Base-by-base conservation (phyloP, 371 early-diverging fungal species). In the Cokeromyces recurvatus region DNA sequence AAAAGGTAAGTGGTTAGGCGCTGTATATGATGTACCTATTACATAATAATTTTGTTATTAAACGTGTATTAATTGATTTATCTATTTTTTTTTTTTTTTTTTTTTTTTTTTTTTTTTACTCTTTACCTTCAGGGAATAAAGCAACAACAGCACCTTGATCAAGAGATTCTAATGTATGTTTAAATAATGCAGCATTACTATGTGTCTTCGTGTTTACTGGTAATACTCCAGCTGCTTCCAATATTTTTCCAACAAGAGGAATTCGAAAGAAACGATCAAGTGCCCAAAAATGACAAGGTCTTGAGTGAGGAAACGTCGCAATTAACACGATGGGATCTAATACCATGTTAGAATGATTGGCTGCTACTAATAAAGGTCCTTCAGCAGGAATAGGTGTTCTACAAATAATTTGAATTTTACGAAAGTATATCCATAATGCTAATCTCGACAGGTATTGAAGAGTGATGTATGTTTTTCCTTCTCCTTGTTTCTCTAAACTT, bases 251-350 rank as follows among this genome's bases (percentile, higher is more conserved):
- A 2, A 59, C 59, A 10, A 68, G 29, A n/a, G 74, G 74, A 51
- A 77, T 74, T 42, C 46, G 46, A 49, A 78, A 81, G 46, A 81
- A 68, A 17, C 72, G 60, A 27, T 71, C 70, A 15, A 75, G 59
- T 3, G 81, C 81, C 81, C 81, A 81, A 40, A 81, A 77, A 51
- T 81, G 81, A 46, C 72, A 65, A 7, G 68, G 68, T 31, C 79
- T 59, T 11, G 58, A 55, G 37, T 81, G 71, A 4, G 81, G 81
- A 52, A 77, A 67, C 16, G 73, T 73, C 21, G 63, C 67, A 20
- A 71, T 66, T 4, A 81, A 41, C 7, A 81, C 62, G 15, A 66
- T 72, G 15, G 79, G 78, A 59, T 81, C 81, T 16, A 81, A 53
- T 0, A 78, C 72, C 81, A 81, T 81, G 52, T 81, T 81, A 38